Evolutionary conservation across 2,329 filamentous ascomycete species (phyloP), one percentile per base, ranked within the genome.

Genomic region (Emergomyces orientalis): DNA sequence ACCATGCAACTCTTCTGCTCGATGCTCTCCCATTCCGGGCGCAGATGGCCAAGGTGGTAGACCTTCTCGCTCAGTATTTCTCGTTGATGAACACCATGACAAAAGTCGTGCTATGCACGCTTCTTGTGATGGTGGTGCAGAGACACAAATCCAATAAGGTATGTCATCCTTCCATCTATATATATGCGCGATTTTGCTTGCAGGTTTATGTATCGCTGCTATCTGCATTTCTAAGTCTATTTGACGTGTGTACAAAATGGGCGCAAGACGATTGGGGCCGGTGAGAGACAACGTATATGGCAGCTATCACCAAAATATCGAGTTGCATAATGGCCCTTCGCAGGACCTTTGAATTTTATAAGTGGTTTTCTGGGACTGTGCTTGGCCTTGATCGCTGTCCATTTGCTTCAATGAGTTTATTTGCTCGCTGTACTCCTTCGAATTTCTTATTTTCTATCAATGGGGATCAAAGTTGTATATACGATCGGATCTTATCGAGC

Each of bases 61-160:
- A 56, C 32, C 30, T 56, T 11, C 2, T 56, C 8, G n/a, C 22
- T n/a, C 34, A 39, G 9, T 56, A 41, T 56, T 41, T 56, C 54
- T 56, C 54, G 27, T 11, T 56, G 19, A 56, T 56, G 54, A 56
- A 56, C n/a, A 22, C 54, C 32, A 41, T 56, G n/a, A 56, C 54
- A 9, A 56, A 56, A 32, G n/a, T 56, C n/a, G 34, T 25, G n/a
- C 3, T 56, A 32, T 39, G 2, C 32, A 7, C 54, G 2, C 54
- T 56, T 1, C 17, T 56, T 34, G 32, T 56, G 54, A 56, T 56
- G 54, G 34, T 56, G n/a, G 9, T 56, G 32, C 54, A 56, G 54
- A 19, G 54, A 22, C n/a, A 56, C 19, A 41, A 22, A 34, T 37
- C 54, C 1, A 56, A 25, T 34, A 56, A 56, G 34, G 54, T 39